Evolutionary conservation across 2,329 filamentous ascomycete genomes (phyloP), one percentile per base, ranked within the genome.

Genomic region (Diaporthe citrichinensis): DNA sequence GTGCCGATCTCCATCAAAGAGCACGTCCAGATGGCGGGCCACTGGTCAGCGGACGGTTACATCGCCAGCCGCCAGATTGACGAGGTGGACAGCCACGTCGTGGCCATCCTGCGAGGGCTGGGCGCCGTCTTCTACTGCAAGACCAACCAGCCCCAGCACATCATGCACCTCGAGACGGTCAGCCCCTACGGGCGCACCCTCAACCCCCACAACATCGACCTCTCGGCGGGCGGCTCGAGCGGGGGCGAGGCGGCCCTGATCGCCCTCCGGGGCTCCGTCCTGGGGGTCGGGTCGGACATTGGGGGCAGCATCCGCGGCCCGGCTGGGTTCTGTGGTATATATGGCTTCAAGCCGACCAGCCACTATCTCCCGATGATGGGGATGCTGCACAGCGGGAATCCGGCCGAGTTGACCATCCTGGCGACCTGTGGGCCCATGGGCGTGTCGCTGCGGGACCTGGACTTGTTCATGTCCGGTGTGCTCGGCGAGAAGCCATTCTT

Each of bases 111-210:
- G 14, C 84, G 88, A 51, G 84, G 84, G 23, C 85, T 91, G 0
- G 93, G 92, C 2, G 92, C 92, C 1, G 87, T 94, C 1, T 85
- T 92, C 62, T 92, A 92, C 79, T 89, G 90, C 75, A 94, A 94
- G 81, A 94, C 93, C 0, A 94, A 93, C 73, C 88, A 94, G 8
- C 92, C 93, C 0, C 90, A 91, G 78, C 88, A 86, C 0, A 83
- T 91, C 65, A 87, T 86, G 81, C 85, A 86, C 23, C 80, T 92
- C 51, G 92, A 94, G 79, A 90, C 87, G 4, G 87, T 88, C 55
- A 93, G 92, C 79, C 82, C 93, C 28, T 91, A 89, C 74, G 92
- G 92, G 1, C 87, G 90, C 46, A 90, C 90, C 0, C 83, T 93
- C 4, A 94, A 93, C 79, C 92, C 93, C 0, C 85, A 88, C 74